These are phyloP conservation scores for Sporothrix variecibatus DNA, from an alignment of 2,329 filamentous ascomycete species.

Conservation along the genomic window DNA sequence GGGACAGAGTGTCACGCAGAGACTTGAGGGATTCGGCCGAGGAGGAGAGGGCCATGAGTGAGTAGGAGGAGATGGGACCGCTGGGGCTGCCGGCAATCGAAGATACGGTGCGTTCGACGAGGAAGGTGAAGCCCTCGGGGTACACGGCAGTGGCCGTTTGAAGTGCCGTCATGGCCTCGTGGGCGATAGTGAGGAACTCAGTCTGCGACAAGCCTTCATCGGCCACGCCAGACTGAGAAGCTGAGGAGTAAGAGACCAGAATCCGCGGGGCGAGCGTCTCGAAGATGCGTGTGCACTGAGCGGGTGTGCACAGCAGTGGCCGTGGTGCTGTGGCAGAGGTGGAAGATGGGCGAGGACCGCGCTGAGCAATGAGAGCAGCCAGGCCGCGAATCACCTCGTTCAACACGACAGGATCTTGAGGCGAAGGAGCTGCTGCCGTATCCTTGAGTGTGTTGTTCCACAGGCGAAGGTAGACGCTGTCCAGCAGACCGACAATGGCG, in stretches of 20 bases:
- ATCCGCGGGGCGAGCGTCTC: constrained; percentile 26
- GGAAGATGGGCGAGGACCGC: constrained; percentile 34
- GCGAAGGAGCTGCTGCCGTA: constrained; percentile 29
- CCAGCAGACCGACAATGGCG: constrained; percentile 47
- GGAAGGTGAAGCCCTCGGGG: constrained; percentile 25
- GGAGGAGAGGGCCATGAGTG: neutral
- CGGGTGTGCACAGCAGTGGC: constrained; percentile 40
- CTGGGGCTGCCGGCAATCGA: constrained; percentile 4
- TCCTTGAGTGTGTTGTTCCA: constrained; percentile 38
- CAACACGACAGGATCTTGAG: constrained; percentile 42
- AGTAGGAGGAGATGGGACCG: neutral
- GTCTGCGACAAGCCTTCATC: constrained; percentile 13
- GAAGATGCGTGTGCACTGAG: constrained; percentile 35
- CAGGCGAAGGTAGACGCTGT: constrained; percentile 46
- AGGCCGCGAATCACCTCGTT: constrained; percentile 48
- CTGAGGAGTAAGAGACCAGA: constrained; percentile 1
- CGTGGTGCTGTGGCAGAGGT: neutral
- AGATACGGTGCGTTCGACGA: constrained; percentile 16
- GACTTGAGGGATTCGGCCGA: constrained; percentile 26
- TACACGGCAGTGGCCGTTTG: constrained; percentile 25
- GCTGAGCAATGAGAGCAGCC: constrained; percentile 49
- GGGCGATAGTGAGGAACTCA: constrained; percentile 23
- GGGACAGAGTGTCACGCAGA: constrained; percentile 44
- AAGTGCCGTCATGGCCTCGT: constrained; percentile 30
- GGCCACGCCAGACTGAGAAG: neutral